These are phyloP conservation scores for Botrytis sinoallii DNA, from an alignment of 2,329 filamentous ascomycete species.

Conservation along the genomic window DNA sequence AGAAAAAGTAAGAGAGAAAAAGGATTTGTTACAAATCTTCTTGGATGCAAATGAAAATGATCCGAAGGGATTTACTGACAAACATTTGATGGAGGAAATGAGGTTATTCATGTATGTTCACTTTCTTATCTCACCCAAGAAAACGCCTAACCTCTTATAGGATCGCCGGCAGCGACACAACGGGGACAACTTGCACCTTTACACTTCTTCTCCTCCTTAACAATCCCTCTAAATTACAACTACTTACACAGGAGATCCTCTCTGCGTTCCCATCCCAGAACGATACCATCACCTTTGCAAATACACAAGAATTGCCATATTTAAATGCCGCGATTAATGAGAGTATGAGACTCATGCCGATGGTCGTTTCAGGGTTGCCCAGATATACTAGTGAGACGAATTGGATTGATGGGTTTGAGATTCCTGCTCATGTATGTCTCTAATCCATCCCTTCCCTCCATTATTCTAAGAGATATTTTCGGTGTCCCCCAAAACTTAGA, in stretches of 20 bases:
- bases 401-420: slow-evolving; percentile 24
- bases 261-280: slow-evolving; percentile 22
- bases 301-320: slow-evolving; percentile 27
- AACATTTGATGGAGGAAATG: slow-evolving; percentile 23
- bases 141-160: not conserved
- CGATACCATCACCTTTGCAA: slow-evolving; percentile 24
- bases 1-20: not conserved
- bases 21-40: not conserved
- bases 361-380: slow-evolving; percentile 22
- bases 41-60: not conserved
- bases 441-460: not conserved
- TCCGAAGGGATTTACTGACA: not conserved
- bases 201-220: slow-evolving; percentile 8
- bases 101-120: slow-evolving; percentile 24
- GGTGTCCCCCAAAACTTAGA: not conserved
- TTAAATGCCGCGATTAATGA: slow-evolving; percentile 29
- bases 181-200: not conserved
- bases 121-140: fast-evolving
- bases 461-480: no score
- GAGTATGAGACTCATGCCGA: slow-evolving; percentile 27
- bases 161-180: slow-evolving; percentile 10
- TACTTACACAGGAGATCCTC: slow-evolving; percentile 37
- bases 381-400: slow-evolving; percentile 21
- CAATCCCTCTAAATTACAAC: not conserved
- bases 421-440: slow-evolving; percentile 19